These are phyloP conservation scores for Didymella pinodella DNA, from an alignment of 2,329 filamentous ascomycete species.

Conservation along the genomic window DNA sequence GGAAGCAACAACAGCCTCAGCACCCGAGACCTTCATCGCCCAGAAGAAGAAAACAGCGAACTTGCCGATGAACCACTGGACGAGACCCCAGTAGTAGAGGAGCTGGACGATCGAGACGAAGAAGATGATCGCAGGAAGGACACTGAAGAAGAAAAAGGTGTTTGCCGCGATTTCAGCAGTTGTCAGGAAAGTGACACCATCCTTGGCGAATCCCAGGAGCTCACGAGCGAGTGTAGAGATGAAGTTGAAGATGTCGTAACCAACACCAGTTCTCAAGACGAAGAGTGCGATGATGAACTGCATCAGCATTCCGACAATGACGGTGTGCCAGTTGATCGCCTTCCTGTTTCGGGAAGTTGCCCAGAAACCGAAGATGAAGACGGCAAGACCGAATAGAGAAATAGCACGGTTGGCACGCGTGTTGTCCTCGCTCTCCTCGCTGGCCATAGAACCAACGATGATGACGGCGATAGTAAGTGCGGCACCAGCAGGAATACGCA, in stretches of 20 bases:
- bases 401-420: constrained; percentile 80
- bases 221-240: constrained; percentile 77
- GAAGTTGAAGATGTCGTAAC: constrained; percentile 91
- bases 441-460: constrained; percentile 78
- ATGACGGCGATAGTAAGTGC: constrained; percentile 73
- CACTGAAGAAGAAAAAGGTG: constrained; percentile 74
- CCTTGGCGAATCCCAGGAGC: constrained; percentile 76
- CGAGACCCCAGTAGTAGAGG: constrained; percentile 77
- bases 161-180: constrained; percentile 54
- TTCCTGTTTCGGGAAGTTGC: constrained; percentile 74
- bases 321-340: constrained; percentile 58
- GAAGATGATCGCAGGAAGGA: constrained; percentile 94
- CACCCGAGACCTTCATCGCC: constrained; percentile 84
- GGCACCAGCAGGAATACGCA: constrained; percentile 70
- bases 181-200: constrained; percentile 77
- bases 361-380: constrained; percentile 75
- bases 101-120: constrained; percentile 93
- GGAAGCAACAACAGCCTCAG: constrained; percentile 91
- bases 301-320: constrained; percentile 86
- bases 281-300: constrained; percentile 92
- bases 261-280: constrained; percentile 79
- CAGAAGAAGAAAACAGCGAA: constrained; percentile 93
- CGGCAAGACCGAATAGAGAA: constrained; percentile 77
- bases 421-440: constrained; percentile 75
- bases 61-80: constrained; percentile 91